Evolutionary conservation across 1,139 yeast species (phyloP), one percentile per base, ranked within the genome.

Genomic region (Hyphopichia pseudoburtonii): DNA sequence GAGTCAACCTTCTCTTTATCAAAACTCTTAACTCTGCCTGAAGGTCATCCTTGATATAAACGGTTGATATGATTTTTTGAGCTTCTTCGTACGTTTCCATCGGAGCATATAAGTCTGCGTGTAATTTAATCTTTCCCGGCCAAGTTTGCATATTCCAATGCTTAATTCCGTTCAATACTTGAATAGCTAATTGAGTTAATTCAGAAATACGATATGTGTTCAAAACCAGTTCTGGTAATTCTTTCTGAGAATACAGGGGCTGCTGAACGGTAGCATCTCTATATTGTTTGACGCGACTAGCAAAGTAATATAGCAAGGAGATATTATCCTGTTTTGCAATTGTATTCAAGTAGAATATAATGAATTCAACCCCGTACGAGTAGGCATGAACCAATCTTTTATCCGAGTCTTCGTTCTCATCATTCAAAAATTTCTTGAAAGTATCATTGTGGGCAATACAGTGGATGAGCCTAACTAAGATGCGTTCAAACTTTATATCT

Each of bases 251-350:
- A 38, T 65, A 78, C 4, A 62, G 57, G 1, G 50, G 46, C 11
- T 68, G 61, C 19, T 64, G 64, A n/a, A 73, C 47, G 1, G 69
- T 54, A 2, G 69, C 70, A 61, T 87, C 96, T 40, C 81, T 69
- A 49, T 82, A 86, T 54, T 88, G 95, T 54, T 88, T 89, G 21
- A 88, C 75, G 35, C 95, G 70, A 44, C 87, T 86, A 0, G 94
- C 81, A 36, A 87, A 65, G 55, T 89, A 88, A 54, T 80, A 88
- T 5, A 89, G 55, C 42, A 88, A 60, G 2, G 94, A 83, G 21
- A 86, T 68, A 48, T 87, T 89, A 19, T 82, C 86, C 29, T 76
- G 71, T 7, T 73, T 78, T 1, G 85, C 83, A 36, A 87, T 74
- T 6, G 77, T 56, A 33, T 76, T 80, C 39, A 87, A 60, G 46